Evolutionary conservation across 306 rosid genomes (phyloP).

Genomic region (Pyrus betulifolia): DNA sequence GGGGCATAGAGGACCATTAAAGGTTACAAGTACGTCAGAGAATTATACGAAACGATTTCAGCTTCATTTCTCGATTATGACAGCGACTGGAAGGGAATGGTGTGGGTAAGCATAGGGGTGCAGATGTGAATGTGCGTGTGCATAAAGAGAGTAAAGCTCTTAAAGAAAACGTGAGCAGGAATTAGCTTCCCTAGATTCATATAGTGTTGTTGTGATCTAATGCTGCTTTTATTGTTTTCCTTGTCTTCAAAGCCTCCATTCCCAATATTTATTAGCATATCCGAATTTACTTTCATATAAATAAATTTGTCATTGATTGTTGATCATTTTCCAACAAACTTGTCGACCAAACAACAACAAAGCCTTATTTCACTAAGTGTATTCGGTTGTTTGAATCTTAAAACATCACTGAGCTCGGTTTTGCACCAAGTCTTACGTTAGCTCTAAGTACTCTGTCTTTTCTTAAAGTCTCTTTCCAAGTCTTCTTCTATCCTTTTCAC

Average conservation of each 20-base stretch:
- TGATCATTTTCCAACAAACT: no score
- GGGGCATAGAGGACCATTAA: not conserved
- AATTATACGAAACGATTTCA: not conserved
- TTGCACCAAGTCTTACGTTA: no score
- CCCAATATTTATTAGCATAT: constrained; percentile 28
- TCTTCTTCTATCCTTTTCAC: no score
- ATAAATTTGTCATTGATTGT: no score
- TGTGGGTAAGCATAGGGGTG: not conserved
- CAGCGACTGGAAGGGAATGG: not conserved
- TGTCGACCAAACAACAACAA: no score
- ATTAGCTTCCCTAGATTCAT: constrained; percentile 97
- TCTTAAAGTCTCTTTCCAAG: no score
- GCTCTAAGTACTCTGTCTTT: no score
- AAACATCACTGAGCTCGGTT: no score
- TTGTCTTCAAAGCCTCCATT: constrained; percentile 68
- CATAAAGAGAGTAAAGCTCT: constrained; percentile 8
- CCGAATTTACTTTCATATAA: no score
- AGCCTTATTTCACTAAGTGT: no score
- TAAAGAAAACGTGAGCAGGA: constrained; percentile 81
- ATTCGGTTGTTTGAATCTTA: no score
- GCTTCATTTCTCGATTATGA: not conserved
- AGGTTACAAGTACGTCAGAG: not conserved
- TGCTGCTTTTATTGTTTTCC: constrained; percentile 76
- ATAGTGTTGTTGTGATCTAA: constrained; percentile 79
- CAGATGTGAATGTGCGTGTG: not conserved